Percentiles rank a stretch among this genome's conserved stretches.
Evolutionary conservation across 768 basidiomycete genomes (phyloP).

Genomic region (Russula foetens): DNA sequence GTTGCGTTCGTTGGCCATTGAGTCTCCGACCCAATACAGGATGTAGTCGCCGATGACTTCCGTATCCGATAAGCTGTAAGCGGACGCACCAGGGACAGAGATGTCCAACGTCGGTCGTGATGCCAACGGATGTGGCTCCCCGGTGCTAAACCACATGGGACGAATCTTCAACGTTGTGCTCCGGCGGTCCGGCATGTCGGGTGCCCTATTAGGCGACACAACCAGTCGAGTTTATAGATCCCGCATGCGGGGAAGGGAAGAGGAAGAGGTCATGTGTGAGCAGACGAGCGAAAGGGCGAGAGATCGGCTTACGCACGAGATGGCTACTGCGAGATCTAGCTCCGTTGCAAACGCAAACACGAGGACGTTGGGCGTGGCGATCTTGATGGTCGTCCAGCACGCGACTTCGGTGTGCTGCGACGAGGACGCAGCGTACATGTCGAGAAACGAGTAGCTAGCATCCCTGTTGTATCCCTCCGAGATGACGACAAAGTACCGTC

Average conservation of each 20-base stretch:
- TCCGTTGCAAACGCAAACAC: constrained; percentile 12
- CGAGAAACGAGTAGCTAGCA: constrained; percentile 4
- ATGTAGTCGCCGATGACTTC: constrained; percentile 14
- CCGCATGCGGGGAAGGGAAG: background rate
- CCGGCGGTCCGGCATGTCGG: background rate
- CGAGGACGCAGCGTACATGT: background rate
- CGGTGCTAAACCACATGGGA: constrained; percentile 6
- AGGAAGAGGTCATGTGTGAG: too few species aligned
- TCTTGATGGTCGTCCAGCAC: constrained; percentile 4
- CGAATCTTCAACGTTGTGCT: background rate
- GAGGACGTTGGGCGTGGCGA: constrained; percentile 4
- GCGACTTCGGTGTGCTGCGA: background rate
- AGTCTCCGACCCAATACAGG: constrained; percentile 8
- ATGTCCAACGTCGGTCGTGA: background rate
- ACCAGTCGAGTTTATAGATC: too few species aligned
- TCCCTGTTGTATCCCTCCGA: constrained; percentile 3
- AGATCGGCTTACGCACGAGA: constrained; percentile 6
- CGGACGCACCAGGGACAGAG: background rate
- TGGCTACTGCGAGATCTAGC: constrained; percentile 5
- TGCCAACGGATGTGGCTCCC: constrained; percentile 7
- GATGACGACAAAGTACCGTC: constrained; percentile 6
- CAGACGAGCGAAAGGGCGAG: background rate
- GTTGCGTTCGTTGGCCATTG: background rate
- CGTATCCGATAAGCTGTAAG: constrained; percentile 9
- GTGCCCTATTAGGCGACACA: constrained; percentile 5